A percentile compares a stretch with the other conserved stretches of the same genome.
phyloP scores from a whole-genome alignment of 805 yeast genomes.

The Myxozyma kluyveri region DNA sequence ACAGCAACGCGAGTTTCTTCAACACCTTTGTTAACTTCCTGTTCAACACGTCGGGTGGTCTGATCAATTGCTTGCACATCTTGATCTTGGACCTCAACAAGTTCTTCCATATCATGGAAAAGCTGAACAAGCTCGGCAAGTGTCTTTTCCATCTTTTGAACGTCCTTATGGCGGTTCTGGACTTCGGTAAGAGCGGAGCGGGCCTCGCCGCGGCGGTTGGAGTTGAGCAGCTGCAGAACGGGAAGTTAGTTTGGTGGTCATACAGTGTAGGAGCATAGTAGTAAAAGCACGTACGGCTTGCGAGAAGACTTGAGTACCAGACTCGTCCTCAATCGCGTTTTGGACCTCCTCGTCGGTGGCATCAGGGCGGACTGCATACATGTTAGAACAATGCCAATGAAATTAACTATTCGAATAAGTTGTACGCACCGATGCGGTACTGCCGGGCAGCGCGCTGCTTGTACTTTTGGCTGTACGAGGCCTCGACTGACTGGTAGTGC shows the following conservation, averaged over 20 bases:
- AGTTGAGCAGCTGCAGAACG: constrained; percentile 53
- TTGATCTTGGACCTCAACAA: constrained; percentile 93
- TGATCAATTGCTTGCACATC: constrained; percentile 79
- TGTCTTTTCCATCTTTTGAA: constrained; percentile 89
- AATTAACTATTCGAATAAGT: background rate
- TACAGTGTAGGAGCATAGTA: background rate
- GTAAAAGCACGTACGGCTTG: constrained; percentile 53
- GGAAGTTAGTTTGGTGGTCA: background rate
- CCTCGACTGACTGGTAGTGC: constrained; percentile 81
- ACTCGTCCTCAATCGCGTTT: constrained; percentile 56
- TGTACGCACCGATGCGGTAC: constrained; percentile 66
- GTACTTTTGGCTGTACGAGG: constrained; percentile 77
- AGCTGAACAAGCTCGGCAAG: constrained; percentile 94
- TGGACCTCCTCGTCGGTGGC: constrained; percentile 25
- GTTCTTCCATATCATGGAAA: constrained; percentile 92
- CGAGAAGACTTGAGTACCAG: constrained; percentile 85
- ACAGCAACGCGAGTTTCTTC: constrained; percentile 92
- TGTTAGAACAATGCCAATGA: constrained; percentile 62
- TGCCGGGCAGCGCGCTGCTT: constrained; percentile 89
- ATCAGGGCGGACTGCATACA: constrained; percentile 35
- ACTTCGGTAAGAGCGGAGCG: constrained; percentile 93
- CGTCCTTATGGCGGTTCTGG: constrained; percentile 91
- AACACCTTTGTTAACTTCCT: constrained; percentile 88
- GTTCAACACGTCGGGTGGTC: constrained; percentile 78
- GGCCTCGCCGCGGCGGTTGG: constrained; percentile 91